Conservation (phyloP, 2,329 filamentous ascomycete species). For the Lasiodiplodia theobromae region DNA sequence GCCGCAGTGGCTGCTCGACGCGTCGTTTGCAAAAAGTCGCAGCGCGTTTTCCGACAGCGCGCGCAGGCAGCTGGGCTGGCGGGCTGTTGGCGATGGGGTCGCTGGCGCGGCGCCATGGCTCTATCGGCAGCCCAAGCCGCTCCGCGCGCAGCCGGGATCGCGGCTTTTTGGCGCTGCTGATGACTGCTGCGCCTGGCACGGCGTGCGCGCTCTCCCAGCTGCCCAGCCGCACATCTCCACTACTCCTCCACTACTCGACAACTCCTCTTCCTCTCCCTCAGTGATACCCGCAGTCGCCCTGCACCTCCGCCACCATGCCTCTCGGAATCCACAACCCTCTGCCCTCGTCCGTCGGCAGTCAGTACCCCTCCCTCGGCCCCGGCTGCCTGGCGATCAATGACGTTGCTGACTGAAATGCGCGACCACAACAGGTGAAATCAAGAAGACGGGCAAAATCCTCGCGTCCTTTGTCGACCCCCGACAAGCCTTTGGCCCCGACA, state of each 20-base stretch:
- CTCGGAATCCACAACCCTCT: constrained; percentile 62
- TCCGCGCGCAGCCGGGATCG: constrained; percentile 25
- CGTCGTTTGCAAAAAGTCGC: not conserved
- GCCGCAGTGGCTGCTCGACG: constrained; percentile 14
- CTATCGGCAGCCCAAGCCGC: constrained; percentile 18
- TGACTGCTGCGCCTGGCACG: constrained; percentile 24
- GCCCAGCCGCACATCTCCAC: constrained; percentile 20
- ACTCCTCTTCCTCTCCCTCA: not conserved
- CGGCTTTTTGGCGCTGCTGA: constrained; percentile 26
- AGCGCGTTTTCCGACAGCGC: not conserved
- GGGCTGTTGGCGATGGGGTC: not conserved
- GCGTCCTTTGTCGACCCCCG: constrained; percentile 92
- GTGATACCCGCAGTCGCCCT: constrained; percentile 19
- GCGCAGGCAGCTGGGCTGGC: not conserved
- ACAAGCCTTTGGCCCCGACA: constrained; percentile 94
- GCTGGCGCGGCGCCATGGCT: constrained; percentile 16
- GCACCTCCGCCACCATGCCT: constrained; percentile 26
- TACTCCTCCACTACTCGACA: not conserved
- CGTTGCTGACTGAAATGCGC: constrained; percentile 42
- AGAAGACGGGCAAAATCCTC: constrained; percentile 95
- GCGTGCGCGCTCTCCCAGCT: constrained; percentile 17
- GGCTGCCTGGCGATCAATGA: constrained; percentile 35
- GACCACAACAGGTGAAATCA: constrained; percentile 80
- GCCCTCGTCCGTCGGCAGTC: constrained; percentile 61
- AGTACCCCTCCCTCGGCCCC: constrained; percentile 37